Base-by-base conservation (phyloP, 2,329 filamentous ascomycete genomes). In the Metarhizium brunneum region DNA sequence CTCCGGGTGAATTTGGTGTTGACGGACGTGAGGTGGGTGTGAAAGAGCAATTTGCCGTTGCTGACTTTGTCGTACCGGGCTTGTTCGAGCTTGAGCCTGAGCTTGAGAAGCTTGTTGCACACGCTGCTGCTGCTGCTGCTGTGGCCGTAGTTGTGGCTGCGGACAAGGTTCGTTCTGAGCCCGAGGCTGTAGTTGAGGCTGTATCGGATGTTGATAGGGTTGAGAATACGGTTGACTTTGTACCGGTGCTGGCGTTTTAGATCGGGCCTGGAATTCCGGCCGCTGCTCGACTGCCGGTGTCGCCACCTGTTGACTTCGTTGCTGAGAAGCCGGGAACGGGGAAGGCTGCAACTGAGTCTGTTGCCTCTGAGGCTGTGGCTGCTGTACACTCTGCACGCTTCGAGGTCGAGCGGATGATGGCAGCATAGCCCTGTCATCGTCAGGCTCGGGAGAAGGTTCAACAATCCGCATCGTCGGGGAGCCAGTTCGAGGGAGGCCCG, bases 391-490 rank as follows among this genome's bases (percentile, higher is more conserved):
- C 32, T 35, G 32, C 32, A 35, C 32, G 32, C 2, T 18, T 11
- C 54, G 54, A 32, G 52, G 49, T 35, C 53, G 47, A 8, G 53
- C 49, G 2, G 60, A 60, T 0, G 60, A 60, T 0, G 60, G 60
- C 0, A 61, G 58, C 14, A 20, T 38, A 14, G 40, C 52, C 55
- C 61, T 57, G 52, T 60, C 59, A 18, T 60, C 63, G 3, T 66
- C 62, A 10, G 65, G 63, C 36, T 66, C 64, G 1, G 67, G 69
- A 2, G 71, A 69, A 2, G 69, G 65, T n/a, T 67, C 61, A 36
- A 73, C 69, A 7, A 72, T 59, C 13, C 71, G 67, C 66, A 74
- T 67, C 10, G 69, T 73, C 0, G 69, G 68, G 6, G 68, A 70
- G 45, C 62, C 63, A n/a, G 63, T 62, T 7, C 61, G 54, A 13